Conservation (phyloP, 2,329 filamentous ascomycete species). For the Sporothrix inflata region DNA sequence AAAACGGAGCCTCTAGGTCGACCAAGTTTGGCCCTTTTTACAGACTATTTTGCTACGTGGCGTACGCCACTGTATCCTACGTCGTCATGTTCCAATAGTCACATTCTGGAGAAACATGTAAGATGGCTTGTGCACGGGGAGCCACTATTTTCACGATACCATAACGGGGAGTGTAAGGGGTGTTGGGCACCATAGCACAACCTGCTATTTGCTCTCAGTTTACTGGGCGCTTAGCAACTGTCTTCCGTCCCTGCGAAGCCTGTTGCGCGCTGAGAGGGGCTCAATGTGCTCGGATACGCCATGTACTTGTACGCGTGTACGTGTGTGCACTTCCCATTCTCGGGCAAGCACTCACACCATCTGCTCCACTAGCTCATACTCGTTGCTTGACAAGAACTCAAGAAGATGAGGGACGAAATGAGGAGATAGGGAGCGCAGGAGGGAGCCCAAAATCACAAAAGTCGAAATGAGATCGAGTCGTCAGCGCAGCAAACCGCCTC, state of each 20-base stretch:
- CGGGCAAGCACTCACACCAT: not conserved
- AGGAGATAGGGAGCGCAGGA: not conserved
- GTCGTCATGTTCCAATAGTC: not conserved
- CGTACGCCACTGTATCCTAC: not conserved
- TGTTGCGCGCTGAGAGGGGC: not conserved
- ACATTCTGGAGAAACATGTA: not conserved
- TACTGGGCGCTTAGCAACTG: not conserved
- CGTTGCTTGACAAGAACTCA: no score
- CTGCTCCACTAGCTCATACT: not conserved
- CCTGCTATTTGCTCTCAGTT: not conserved
- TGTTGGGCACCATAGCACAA: not conserved
- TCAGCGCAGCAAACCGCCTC: not conserved
- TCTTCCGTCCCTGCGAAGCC: not conserved
- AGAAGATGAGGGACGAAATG: not conserved
- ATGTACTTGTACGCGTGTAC: not conserved
- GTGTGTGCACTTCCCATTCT: not conserved
- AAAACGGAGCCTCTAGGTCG: not conserved
- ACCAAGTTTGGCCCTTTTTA: not conserved
- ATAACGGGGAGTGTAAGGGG: not conserved
- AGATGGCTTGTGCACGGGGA: not conserved
- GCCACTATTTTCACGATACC: constrained; percentile 3
- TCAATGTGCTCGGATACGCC: not conserved
- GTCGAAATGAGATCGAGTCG: not conserved
- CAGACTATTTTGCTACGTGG: not conserved
- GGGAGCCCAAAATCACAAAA: not conserved